Percentiles rank a stretch among this genome's conserved stretches.
phyloP scores from a whole-genome alignment of 805 yeast species.

The Teunomyces pallodes region DNA sequence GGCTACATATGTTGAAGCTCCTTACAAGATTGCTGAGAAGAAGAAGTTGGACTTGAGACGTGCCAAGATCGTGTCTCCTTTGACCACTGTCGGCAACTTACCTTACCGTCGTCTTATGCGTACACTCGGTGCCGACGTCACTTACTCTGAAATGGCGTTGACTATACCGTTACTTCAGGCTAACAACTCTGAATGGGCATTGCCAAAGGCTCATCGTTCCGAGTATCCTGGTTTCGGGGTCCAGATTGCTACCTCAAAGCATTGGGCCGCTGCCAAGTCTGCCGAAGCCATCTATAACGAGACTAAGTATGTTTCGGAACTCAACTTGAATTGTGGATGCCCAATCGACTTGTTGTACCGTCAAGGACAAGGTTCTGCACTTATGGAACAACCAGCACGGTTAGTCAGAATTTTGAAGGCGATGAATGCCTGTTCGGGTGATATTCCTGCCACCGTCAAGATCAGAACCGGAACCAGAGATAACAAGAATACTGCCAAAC shows the following conservation, averaged over 20 bases:
- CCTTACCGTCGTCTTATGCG: conserved; percentile 94
- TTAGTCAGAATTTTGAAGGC: conserved; percentile 75
- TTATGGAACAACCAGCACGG: conserved; percentile 85
- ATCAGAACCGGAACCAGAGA: conserved; percentile 90
- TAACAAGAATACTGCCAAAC: conserved; percentile 81
- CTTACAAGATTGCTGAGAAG: conserved; percentile 79
- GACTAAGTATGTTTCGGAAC: conserved; percentile 65
- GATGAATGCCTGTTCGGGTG: conserved; percentile 88
- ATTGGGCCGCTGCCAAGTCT: conserved; percentile 91
- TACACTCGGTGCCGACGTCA: conserved; percentile 84
- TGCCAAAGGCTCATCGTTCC: conserved; percentile 79
- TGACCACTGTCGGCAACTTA: conserved; percentile 95
- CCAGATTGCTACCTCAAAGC: conserved; percentile 87
- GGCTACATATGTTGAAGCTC: conserved; percentile 68
- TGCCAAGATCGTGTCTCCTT: conserved; percentile 89
- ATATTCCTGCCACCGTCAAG: conserved; percentile 87
- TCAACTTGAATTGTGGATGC: conserved; percentile 94
- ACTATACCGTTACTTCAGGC: conserved; percentile 85
- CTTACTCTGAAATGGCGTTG: conserved; percentile 95
- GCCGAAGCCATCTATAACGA: conserved; percentile 70
- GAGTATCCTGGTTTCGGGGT: conserved; percentile 91
- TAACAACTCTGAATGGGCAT: conserved; percentile 94
- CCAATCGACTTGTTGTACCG: conserved; percentile 94
- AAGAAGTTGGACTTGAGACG: conserved; percentile 61
- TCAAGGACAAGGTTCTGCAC: conserved; percentile 94